These are phyloP conservation scores for Euphorbia lathyris DNA, from an alignment of 345 rosid species.

Conservation along the genomic window DNA sequence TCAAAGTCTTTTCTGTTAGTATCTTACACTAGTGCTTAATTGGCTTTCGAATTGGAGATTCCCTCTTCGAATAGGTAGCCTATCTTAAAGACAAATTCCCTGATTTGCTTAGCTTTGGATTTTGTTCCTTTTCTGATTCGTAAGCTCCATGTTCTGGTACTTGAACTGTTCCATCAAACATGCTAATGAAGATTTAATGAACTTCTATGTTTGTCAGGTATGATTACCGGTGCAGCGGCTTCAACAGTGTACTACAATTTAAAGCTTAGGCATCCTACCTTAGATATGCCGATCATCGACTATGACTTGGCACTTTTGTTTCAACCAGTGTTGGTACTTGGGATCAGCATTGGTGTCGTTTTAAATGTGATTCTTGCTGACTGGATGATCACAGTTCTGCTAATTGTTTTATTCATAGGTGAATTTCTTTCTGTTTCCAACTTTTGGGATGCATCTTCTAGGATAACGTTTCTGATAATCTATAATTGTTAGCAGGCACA, in stretches of 20 bases:
- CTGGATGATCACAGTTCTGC: conserved; percentile 51
- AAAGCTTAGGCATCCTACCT: conserved; percentile 45
- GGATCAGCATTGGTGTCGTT: conserved; percentile 47
- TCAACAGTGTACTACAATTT: conserved; percentile 41
- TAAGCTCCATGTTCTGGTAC: not conserved
- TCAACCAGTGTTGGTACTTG: conserved; percentile 49
- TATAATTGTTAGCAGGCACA: conserved; percentile 23
- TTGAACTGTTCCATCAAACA: not conserved
- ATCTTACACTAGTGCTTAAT: too few species aligned
- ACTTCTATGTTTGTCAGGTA: conserved; percentile 27
- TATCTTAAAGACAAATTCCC: not conserved
- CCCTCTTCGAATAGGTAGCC: not conserved
- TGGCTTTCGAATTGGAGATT: not conserved
- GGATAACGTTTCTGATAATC: not conserved
- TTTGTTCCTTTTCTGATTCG: not conserved
- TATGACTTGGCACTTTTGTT: conserved; percentile 51
- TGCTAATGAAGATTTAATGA: not conserved
- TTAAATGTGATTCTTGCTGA: conserved; percentile 47
- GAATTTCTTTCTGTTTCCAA: not conserved
- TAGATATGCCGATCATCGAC: conserved; percentile 46
- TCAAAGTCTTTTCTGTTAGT: not conserved
- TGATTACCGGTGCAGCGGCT: conserved; percentile 47
- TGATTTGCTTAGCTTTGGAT: not conserved
- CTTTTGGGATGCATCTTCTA: not conserved
- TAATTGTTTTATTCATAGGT: conserved; percentile 43